Percentiles rank a stretch among this genome's conserved stretches.
Conservation (phyloP, 2,329 filamentous ascomycete genomes). For the Xylariaceae sp. region DNA sequence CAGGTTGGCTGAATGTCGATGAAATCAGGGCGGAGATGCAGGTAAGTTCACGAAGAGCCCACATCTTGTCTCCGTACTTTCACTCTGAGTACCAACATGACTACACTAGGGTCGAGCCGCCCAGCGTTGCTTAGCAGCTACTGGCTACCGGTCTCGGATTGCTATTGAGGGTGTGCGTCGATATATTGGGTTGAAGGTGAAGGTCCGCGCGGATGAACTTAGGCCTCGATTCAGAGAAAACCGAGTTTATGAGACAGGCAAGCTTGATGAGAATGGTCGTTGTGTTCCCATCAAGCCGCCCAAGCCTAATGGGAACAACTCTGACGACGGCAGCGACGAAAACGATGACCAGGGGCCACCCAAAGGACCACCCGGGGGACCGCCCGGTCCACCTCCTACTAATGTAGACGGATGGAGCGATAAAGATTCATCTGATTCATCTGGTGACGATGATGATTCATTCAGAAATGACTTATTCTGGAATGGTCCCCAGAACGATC, state of each 20-base stretch:
- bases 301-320: not conserved
- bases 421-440: too few species aligned
- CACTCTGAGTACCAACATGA: not conserved
- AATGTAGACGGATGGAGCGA: not conserved
- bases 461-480: not conserved
- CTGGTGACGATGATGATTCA: not conserved
- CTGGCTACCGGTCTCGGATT: slow-evolving; percentile 27
- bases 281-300: slow-evolving; percentile 2
- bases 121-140: slow-evolving; percentile 24
- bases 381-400: not conserved
- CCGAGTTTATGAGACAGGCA: slow-evolving; percentile 1
- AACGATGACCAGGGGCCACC: not conserved
- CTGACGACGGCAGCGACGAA: not conserved
- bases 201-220: slow-evolving; percentile 9
- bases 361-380: not conserved
- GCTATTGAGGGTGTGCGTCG: slow-evolving; percentile 25
- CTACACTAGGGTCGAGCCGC: slow-evolving; percentile 26
- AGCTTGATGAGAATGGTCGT: not conserved
- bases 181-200: slow-evolving; percentile 10
- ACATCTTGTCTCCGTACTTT: not conserved
- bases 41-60: slow-evolving; percentile 10
- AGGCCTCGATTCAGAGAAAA: slow-evolving; percentile 8
- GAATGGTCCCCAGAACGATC: too few species aligned
- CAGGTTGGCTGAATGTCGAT: slow-evolving; percentile 29
- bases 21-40: slow-evolving; percentile 32